Conservation (phyloP, 768 basidiomycete species). For the Cystofilobasidium capitatum region DNA sequence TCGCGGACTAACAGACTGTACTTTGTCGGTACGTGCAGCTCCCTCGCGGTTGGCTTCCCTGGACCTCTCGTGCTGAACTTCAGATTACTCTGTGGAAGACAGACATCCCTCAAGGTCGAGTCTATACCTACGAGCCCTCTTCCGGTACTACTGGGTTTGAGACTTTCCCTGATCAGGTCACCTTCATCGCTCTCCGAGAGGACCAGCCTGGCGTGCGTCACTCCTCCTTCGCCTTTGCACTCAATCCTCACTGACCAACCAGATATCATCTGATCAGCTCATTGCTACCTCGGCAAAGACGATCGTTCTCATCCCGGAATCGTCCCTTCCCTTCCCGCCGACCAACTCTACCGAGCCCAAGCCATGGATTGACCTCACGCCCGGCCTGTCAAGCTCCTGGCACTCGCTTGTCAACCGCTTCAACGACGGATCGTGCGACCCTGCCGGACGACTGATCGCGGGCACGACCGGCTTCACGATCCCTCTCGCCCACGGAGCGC, state of each 20-base stretch:
- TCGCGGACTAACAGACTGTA: neutral
- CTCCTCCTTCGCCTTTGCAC: too few relatives aligned
- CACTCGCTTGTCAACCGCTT: neutral
- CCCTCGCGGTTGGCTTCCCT: too few relatives aligned
- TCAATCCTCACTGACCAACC: neutral
- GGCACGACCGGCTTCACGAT: neutral
- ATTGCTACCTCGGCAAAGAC: neutral
- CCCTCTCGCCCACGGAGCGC: neutral
- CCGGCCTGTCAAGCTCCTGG: neutral
- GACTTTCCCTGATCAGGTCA: slow-evolving; percentile 1
- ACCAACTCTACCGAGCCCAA: neutral
- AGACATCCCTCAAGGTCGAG: neutral
- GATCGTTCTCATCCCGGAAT: neutral
- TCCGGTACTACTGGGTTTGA: neutral
- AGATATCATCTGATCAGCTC: neutral
- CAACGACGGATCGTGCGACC: neutral
- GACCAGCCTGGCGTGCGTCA: neutral
- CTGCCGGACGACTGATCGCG: neutral
- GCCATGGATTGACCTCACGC: neutral
- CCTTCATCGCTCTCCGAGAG: neutral
- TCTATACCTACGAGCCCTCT: neutral
- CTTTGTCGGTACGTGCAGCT: neutral
- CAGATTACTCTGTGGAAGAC: too few relatives aligned
- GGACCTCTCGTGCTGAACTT: too few relatives aligned
- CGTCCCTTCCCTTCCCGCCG: neutral